Conservation (phyloP, 176 grass and related monocot genomes). For the Triticum monococcum region DNA sequence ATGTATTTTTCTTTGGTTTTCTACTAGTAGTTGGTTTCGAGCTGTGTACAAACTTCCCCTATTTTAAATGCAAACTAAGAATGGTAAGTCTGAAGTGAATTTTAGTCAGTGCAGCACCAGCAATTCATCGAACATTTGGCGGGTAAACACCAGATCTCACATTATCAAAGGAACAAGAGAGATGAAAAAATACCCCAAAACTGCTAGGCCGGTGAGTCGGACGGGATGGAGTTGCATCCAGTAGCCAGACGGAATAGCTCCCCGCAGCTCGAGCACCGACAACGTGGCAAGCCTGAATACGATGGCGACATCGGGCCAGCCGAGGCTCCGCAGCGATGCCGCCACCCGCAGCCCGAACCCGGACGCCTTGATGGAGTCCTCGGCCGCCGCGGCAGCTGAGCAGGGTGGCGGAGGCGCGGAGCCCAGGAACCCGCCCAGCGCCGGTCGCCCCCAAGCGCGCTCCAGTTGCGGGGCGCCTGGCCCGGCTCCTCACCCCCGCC, state of each 20-base stretch:
- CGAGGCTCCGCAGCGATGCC: constrained; percentile 57
- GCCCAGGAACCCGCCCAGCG: constrained; percentile 16
- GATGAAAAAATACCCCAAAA: constrained; percentile 25
- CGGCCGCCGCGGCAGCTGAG: constrained; percentile 29
- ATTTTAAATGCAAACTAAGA: too few relatives aligned
- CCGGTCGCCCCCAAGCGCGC: background rate
- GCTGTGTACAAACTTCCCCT: too few relatives aligned
- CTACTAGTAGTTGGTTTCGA: too few relatives aligned
- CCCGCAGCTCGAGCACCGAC: constrained; percentile 83
- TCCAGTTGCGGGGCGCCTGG: background rate
- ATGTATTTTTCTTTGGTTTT: too few relatives aligned
- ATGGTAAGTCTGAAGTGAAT: too few relatives aligned
- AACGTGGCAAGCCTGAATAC: constrained; percentile 75
- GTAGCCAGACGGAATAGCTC: constrained; percentile 84
- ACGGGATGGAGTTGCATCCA: constrained; percentile 81
- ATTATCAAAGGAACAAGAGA: too few relatives aligned
- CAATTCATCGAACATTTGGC: too few relatives aligned
- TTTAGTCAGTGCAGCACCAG: too few relatives aligned
- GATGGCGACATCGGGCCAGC: constrained; percentile 77
- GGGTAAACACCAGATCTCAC: too few relatives aligned
- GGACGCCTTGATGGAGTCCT: constrained; percentile 68
- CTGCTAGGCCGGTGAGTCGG: constrained; percentile 61
- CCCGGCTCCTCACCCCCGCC: background rate
- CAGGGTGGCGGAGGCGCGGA: constrained; percentile 29
- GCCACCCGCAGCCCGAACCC: constrained; percentile 78